Evolutionary conservation across 176 grass and related monocot species (phyloP), one percentile per base, ranked within the genome.

Genomic region (Eremochloa ophiuroides): DNA sequence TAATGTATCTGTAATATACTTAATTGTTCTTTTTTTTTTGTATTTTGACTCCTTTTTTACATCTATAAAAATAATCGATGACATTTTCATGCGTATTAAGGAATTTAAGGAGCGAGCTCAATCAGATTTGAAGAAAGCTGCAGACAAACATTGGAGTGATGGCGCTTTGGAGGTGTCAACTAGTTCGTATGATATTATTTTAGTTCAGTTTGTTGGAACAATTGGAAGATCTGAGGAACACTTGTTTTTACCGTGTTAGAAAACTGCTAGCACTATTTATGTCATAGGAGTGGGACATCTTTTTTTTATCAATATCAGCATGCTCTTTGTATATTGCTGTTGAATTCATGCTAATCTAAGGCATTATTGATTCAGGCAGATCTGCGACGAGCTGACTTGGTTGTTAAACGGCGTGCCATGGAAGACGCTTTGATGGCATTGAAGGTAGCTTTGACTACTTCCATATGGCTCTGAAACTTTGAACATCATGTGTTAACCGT

Each of bases 361-460:
- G 53, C 66, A 44, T 18, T 86, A 43, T 42, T 79, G 71, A 67
- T 76, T 73, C 88, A 98, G 95, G 95, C 92, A 72, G 95, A 98
- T 86, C 76, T 98, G 70, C 91, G 90, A 53, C 86, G 95, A 88
- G 95, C 92, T 73, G 79, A 98, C 53, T 79, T 93, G 83, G 89
- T 85, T 73, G 84, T 92, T 78, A 91, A 88, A 89, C 83, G 92
- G 10, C 92, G 90, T 79, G 95, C 95, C 39, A 93, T 95, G 92
- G 95, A 98, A 82, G 95, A 98, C 70, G 90, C 95, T 67, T 91
- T 91, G 71, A 98, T 98, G 95, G 92, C 95, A 82, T 69, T 98
- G 82, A 95, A 98, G 95, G 95, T 98, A 76, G 29, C 66, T 65
- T 50, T 40, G 29, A 65, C 43, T 30, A 39, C 50, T 44, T 80